phyloP scores from a whole-genome alignment of 2,329 filamentous ascomycete species.

The Stemphylium lycopersici region DNA sequence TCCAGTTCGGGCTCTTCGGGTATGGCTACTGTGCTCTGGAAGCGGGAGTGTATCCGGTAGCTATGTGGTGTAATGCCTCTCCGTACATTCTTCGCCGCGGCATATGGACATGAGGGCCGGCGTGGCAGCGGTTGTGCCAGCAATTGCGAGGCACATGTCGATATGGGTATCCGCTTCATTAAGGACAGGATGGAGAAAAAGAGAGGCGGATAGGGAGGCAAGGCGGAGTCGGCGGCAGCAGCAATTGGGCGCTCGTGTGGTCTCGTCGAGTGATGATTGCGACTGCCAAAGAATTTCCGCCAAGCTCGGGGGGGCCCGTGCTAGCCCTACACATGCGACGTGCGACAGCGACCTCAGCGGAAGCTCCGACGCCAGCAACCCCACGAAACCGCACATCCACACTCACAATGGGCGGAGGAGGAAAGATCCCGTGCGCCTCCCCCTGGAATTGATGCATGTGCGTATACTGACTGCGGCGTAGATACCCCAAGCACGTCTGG shows the following conservation, averaged over 20 bases:
- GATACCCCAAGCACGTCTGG: constrained; percentile 99
- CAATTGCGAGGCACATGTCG: constrained; percentile 66
- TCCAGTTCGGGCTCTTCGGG: constrained; percentile 16
- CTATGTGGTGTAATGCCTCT: constrained; percentile 37
- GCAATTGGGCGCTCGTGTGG: constrained; percentile 34
- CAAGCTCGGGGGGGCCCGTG: constrained; percentile 26
- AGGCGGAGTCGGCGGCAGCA: constrained; percentile 25
- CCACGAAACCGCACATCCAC: constrained; percentile 54
- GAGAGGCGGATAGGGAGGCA: constrained; percentile 13
- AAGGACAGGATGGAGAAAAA: constrained; percentile 20
- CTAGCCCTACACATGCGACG: constrained; percentile 22
- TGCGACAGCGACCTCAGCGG: constrained; percentile 29
- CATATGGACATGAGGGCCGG: constrained; percentile 49
- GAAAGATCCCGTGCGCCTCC: constrained; percentile 68
- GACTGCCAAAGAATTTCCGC: constrained; percentile 46
- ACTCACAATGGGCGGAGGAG: constrained; percentile 68
- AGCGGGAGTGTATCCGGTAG: constrained; percentile 36
- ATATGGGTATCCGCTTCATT: constrained; percentile 68
- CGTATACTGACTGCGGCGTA: constrained; percentile 46
- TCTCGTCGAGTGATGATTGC: constrained; percentile 30
- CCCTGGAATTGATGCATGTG: constrained; percentile 20
- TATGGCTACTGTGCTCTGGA: constrained; percentile 28
- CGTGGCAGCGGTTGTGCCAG: constrained; percentile 55
- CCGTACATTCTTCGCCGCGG: constrained; percentile 26
- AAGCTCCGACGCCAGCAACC: constrained; percentile 22